Percentiles rank a stretch among this genome's conserved stretches.
Evolutionary conservation across 805 yeast species (phyloP).

Genomic region (Ogataea ganodermae): DNA sequence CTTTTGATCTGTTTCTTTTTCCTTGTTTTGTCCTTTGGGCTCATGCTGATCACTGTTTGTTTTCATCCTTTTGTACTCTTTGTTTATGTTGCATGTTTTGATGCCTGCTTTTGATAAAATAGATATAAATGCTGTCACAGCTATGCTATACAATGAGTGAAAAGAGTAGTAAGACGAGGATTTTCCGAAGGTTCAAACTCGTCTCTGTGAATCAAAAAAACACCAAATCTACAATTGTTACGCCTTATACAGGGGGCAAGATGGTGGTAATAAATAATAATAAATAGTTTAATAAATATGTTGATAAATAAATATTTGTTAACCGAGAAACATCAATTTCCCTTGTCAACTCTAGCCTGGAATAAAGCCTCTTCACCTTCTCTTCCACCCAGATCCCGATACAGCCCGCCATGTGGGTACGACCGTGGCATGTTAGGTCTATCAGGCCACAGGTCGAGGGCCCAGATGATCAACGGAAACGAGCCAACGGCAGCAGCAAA

Average conservation of each 20-base stretch:
- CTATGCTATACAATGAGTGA: no score
- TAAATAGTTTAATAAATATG: constrained; percentile 13
- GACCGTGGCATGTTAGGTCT: constrained; percentile 76
- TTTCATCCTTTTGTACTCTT: constrained; percentile 5
- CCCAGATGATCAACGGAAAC: constrained; percentile 46
- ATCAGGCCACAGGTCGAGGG: constrained; percentile 59
- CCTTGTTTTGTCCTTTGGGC: background rate
- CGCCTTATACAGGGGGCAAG: no score
- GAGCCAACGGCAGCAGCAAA: constrained; percentile 54
- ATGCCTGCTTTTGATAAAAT: constrained; percentile 3
- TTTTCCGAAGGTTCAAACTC: no score
- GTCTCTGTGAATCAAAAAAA: no score
- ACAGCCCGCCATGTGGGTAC: constrained; percentile 75
- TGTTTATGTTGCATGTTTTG: constrained; percentile 8
- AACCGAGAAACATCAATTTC: constrained; percentile 12
- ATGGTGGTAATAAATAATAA: background rate
- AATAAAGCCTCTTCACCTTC: constrained; percentile 45
- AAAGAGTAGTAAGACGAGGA: no score
- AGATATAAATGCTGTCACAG: no score
- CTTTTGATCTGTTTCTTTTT: constrained; percentile 1
- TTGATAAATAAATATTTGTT: constrained; percentile 11
- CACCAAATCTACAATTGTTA: no score
- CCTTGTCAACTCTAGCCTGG: constrained; percentile 45
- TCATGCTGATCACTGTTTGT: constrained; percentile 7
- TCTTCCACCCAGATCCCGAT: constrained; percentile 70